These are phyloP conservation scores for Yamadazyma tumulicola DNA, from an alignment of 805 yeast species.

Conservation along the genomic window DNA sequence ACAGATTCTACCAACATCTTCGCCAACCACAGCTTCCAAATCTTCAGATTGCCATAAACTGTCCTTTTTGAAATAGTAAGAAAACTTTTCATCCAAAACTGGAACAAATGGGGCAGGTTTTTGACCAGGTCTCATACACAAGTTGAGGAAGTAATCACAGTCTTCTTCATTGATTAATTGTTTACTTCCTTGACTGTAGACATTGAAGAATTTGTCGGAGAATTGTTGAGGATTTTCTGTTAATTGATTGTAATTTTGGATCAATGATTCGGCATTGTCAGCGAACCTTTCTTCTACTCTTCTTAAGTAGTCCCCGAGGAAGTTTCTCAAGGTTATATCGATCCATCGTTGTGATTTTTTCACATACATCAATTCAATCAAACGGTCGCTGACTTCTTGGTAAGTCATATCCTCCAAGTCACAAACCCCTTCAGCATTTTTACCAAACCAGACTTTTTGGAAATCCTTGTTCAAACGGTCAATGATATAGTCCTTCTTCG, in stretches of 20 bases:
- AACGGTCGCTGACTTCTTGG: constrained; percentile 81
- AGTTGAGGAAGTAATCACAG: constrained; percentile 83
- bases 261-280: constrained; percentile 54
- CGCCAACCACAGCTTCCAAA: constrained; percentile 90
- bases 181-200: constrained; percentile 69
- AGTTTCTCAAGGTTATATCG: constrained; percentile 79
- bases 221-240: constrained; percentile 58
- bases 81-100: constrained; percentile 88
- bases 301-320: constrained; percentile 81
- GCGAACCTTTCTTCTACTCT: constrained; percentile 94
- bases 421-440: constrained; percentile 71
- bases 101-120: constrained; percentile 99
- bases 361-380: constrained; percentile 85
- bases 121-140: constrained; percentile 79
- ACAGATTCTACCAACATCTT: constrained; percentile 98
- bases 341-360: constrained; percentile 81
- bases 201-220: constrained; percentile 55
- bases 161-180: constrained; percentile 95
- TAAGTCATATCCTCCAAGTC: constrained; percentile 96
- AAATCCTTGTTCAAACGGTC: constrained; percentile 84
- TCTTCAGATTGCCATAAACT: constrained; percentile 99
- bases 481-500: constrained; percentile 85
- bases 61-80: constrained; percentile 96
- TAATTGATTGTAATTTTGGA: constrained; percentile 71
- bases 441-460: constrained; percentile 98